Percentiles rank a stretch among this genome's conserved stretches.
Evolutionary conservation across 2,329 filamentous ascomycete genomes (phyloP).

Genomic region (Didymella lethalis): DNA sequence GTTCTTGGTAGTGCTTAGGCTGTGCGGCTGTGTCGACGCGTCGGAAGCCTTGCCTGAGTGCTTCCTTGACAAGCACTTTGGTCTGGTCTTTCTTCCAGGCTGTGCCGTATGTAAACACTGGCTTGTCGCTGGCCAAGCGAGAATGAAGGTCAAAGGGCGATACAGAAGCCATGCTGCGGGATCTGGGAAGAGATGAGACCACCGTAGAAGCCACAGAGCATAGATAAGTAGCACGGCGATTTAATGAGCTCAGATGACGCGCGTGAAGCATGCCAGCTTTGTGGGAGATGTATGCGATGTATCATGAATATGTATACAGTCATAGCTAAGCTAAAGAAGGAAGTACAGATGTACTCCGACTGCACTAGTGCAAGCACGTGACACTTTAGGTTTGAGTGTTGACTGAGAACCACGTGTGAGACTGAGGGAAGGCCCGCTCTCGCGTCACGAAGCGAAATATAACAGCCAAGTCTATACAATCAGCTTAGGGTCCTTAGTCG

Average conservation of each 20-base stretch:
- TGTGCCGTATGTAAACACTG: slow-evolving; percentile 74
- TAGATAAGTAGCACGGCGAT: no score
- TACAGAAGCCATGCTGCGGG: slow-evolving; percentile 32
- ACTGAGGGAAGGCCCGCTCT: neutral
- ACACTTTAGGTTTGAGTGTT: neutral
- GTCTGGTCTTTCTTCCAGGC: slow-evolving; percentile 84
- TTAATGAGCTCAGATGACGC: neutral
- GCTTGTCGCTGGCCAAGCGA: slow-evolving; percentile 25
- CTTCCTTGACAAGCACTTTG: slow-evolving; percentile 70
- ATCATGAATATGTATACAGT: no score
- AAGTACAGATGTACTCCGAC: no score
- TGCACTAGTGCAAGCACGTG: no score
- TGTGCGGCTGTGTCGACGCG: slow-evolving; percentile 81
- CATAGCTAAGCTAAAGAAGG: no score
- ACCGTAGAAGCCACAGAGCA: neutral
- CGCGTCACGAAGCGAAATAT: no score
- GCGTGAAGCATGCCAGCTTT: neutral
- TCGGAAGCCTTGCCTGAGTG: slow-evolving; percentile 73
- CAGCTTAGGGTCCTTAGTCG: no score
- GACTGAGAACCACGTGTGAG: slow-evolving; percentile 6
- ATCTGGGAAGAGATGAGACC: neutral
- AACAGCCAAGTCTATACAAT: no score
- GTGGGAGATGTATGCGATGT: no score
- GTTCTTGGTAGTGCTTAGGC: slow-evolving; percentile 79
- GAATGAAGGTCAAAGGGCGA: slow-evolving; percentile 24